Conservation (phyloP, 305 asterid genomes). For the Stenogyne calaminthoides region DNA sequence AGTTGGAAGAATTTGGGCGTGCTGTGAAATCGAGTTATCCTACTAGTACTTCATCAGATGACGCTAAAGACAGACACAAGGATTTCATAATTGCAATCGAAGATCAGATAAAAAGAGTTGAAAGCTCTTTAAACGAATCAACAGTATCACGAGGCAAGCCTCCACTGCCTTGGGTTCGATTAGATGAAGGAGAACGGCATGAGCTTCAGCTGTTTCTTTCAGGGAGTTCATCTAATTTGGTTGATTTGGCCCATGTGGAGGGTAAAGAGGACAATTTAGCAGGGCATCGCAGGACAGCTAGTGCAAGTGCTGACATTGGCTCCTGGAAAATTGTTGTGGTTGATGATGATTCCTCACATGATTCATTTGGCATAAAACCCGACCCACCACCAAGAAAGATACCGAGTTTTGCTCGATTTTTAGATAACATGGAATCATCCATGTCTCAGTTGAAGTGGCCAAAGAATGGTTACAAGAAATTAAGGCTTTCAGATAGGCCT, state of each 20-base stretch:
- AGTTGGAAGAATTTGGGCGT: slow-evolving; percentile 89
- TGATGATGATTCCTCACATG: slow-evolving; percentile 42
- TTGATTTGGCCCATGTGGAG: slow-evolving; percentile 48
- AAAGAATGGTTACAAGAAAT: slow-evolving; percentile 77
- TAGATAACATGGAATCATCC: slow-evolving; percentile 70
- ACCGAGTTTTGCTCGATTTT: slow-evolving; percentile 77
- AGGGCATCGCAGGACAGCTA: slow-evolving; percentile 90
- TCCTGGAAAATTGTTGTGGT: slow-evolving; percentile 70
- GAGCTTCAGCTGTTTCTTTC: slow-evolving; percentile 87
- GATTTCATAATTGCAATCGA: slow-evolving; percentile 67
- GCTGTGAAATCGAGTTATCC: slow-evolving; percentile 76
- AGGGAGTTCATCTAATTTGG: slow-evolving; percentile 64
- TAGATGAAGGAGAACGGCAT: slow-evolving; percentile 78
- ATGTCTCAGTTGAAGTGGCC: slow-evolving; percentile 73
- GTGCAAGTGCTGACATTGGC: slow-evolving; percentile 88
- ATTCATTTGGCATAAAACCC: slow-evolving; percentile 43
- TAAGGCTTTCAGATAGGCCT: slow-evolving; percentile 56
- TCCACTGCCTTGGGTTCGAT: slow-evolving; percentile 77
- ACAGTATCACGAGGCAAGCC: slow-evolving; percentile 71
- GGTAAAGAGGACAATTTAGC: slow-evolving; percentile 49
- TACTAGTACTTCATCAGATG: slow-evolving; percentile 46
- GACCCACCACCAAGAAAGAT: slow-evolving; percentile 71
- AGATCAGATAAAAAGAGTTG: slow-evolving; percentile 62
- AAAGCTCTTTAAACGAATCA: slow-evolving; percentile 55
- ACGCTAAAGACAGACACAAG: slow-evolving; percentile 74